phyloP scores from a whole-genome alignment of 495 filamentous ascomycete species.

The Tirmania nivea region DNA sequence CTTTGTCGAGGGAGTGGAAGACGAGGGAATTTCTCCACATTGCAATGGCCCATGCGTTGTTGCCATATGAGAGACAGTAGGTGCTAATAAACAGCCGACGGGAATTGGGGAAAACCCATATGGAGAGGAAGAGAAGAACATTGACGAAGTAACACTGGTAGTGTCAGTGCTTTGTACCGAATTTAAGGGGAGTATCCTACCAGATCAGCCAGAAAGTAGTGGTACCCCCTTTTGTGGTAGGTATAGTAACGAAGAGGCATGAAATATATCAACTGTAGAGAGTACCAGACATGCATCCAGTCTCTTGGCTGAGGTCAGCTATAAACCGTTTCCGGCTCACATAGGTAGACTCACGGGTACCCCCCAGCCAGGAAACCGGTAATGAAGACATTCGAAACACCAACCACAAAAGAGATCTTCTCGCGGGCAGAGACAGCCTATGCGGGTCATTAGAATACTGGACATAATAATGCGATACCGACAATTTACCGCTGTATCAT shows the following conservation, averaged over 20 bases:
- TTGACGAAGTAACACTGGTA: constrained; percentile 97
- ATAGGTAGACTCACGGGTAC: constrained; percentile 28
- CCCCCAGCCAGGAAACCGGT: constrained; percentile 84
- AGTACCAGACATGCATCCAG: constrained; percentile 84
- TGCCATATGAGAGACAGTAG: constrained; percentile 80
- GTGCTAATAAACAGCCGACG: constrained; percentile 84
- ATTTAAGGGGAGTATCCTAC: neutral
- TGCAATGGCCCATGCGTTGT: constrained; percentile 92
- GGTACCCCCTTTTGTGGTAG: constrained; percentile 74
- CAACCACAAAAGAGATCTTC: constrained; percentile 88
- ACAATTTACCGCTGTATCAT: constrained; percentile 42
- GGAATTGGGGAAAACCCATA: constrained; percentile 81
- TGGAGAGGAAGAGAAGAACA: constrained; percentile 51
- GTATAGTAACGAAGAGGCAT: constrained; percentile 88
- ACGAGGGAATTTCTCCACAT: constrained; percentile 99
- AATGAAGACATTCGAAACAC: constrained; percentile 90
- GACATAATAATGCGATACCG: neutral
- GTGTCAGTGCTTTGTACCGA: neutral
- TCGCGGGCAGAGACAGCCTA: constrained; percentile 55
- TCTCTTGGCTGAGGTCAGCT: constrained; percentile 22
- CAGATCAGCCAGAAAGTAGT: constrained; percentile 65
- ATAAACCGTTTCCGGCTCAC: neutral
- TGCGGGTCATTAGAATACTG: neutral
- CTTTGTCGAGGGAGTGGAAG: constrained; percentile 90
- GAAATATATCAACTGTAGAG: constrained; percentile 63